Base-by-base conservation (phyloP, 257 asterid species). In the Eucommia ulmoides region DNA sequence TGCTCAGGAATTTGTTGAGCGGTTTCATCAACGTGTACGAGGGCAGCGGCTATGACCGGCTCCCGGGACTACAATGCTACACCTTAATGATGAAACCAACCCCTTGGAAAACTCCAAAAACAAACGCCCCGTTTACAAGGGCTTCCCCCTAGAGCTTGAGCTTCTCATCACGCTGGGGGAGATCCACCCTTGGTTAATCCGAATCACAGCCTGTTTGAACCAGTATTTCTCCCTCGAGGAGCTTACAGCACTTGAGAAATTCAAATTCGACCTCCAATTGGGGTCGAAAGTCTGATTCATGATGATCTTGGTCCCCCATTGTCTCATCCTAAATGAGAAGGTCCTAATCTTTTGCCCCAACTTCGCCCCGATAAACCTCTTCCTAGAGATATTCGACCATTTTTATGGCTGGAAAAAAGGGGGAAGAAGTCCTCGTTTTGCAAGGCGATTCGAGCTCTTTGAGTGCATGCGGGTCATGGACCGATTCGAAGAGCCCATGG, bases 371-470 rank as follows among this genome's bases (percentile, higher is more conserved):
- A 91, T 91, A 23, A 86, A 81, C 60, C 76, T 91, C 5, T 81
- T 91, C 49, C 51, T 91, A 8, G 93, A 83, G 59, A 70, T 91
- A 56, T 91, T 91, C 23, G 84, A 85, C 63, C 68, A 71, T 44
- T 73, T 78, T 56, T 83, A 76, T 22, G 81, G 83, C 49, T 91
- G 99, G 99, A 73, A 83, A 0, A 91, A 81, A 73, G 95, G 96
- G n/a, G 3, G 60, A 65, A 2, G 99, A 91, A 54, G 94, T 83
- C 15, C 70, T 91, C 19, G 95, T 91, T 21, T 94, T 86, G 23
- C 96, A 87, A 68, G 99, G 99, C 23, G 99, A 55, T 83, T 91
- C 12, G 99, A 91, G 84, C 84, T 91, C 17, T 86, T 91, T 7
- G 96, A 91, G 60, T 61, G 96, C 12, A 96, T 96, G 1, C 68